These are phyloP conservation scores for Quercus suber DNA, from an alignment of 306 rosid species.

Conservation along the genomic window DNA sequence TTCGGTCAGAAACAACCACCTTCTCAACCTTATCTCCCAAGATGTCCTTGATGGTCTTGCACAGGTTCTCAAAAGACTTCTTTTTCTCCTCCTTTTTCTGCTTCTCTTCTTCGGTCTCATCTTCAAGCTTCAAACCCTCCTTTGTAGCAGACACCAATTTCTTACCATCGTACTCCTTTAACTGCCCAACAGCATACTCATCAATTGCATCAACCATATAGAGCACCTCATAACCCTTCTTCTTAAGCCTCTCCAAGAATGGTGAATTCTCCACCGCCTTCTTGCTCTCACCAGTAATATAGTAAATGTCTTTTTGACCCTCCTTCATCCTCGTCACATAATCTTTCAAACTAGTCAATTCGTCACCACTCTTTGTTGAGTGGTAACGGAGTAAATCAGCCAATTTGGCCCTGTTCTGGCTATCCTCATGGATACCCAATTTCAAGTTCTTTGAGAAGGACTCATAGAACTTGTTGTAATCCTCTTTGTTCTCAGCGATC, in stretches of 20 bases:
- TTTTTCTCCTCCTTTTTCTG: conserved; percentile 58
- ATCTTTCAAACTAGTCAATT: conserved; percentile 66
- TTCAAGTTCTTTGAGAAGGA: conserved; percentile 70
- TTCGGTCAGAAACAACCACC: conserved; percentile 63
- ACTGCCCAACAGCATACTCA: conserved; percentile 64
- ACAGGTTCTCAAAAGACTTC: conserved; percentile 57
- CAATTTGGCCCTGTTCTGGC: conserved; percentile 63
- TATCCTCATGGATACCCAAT: conserved; percentile 69
- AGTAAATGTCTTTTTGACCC: conserved; percentile 67
- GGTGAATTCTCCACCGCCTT: conserved; percentile 79
- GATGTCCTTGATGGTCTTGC: conserved; percentile 60
- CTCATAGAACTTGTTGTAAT: conserved; percentile 60
- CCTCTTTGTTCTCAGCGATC: conserved; percentile 70
- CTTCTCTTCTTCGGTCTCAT: conserved; percentile 62
- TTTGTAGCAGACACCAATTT: conserved; percentile 68
- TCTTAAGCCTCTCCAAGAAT: conserved; percentile 64
- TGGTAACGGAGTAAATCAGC: conserved; percentile 65
- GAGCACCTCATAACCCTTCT: conserved; percentile 64
- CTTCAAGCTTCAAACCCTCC: conserved; percentile 65
- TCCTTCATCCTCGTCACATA: conserved; percentile 72
- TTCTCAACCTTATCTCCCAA: conserved; percentile 66
- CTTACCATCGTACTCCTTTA: conserved; percentile 69
- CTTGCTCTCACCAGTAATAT: conserved; percentile 71
- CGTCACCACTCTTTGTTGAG: conserved; percentile 72
- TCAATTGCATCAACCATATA: conserved; percentile 75